Conservation (phyloP, 768 basidiomycete genomes). For the Termitomyces sp. region DNA sequence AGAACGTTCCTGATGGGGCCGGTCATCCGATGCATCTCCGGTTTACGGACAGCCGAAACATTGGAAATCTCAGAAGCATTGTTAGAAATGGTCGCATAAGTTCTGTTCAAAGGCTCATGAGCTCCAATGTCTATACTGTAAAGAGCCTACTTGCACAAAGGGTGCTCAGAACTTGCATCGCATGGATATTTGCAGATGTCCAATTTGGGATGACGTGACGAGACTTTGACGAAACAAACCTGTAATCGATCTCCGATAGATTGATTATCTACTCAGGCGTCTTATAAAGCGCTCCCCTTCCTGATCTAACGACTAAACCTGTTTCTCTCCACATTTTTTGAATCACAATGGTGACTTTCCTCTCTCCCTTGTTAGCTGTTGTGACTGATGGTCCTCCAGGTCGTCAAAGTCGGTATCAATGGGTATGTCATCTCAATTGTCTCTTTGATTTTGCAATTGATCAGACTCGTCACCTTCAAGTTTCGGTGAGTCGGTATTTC, state of each 20-base stretch:
- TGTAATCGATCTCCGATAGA: constrained; percentile 20
- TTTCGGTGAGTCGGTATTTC: constrained; percentile 57
- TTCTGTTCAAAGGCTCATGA: background rate
- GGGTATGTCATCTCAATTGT: constrained; percentile 51
- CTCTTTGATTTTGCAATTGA: constrained; percentile 6
- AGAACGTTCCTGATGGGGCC: background rate
- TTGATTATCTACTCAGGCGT: constrained; percentile 17
- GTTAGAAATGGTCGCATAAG: background rate
- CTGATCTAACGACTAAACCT: constrained; percentile 6
- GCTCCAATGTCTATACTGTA: background rate
- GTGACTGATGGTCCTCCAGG: constrained; percentile 23
- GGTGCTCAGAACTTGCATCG: background rate
- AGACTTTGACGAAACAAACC: background rate
- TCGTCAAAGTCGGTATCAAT: constrained; percentile 90
- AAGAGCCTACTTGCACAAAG: background rate
- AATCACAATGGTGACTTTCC: constrained; percentile 17
- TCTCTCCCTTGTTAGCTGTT: background rate
- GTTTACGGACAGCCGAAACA: constrained; percentile 2
- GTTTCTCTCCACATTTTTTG: constrained; percentile 9
- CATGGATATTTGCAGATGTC: background rate
- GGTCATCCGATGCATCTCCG: background rate
- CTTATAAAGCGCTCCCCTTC: constrained; percentile 12
- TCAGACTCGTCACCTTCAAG: constrained; percentile 23
- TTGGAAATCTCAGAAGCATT: background rate
- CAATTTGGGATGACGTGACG: constrained; percentile 13